phyloP scores from a whole-genome alignment of 805 yeast species.

The Ogataea methylovora region DNA sequence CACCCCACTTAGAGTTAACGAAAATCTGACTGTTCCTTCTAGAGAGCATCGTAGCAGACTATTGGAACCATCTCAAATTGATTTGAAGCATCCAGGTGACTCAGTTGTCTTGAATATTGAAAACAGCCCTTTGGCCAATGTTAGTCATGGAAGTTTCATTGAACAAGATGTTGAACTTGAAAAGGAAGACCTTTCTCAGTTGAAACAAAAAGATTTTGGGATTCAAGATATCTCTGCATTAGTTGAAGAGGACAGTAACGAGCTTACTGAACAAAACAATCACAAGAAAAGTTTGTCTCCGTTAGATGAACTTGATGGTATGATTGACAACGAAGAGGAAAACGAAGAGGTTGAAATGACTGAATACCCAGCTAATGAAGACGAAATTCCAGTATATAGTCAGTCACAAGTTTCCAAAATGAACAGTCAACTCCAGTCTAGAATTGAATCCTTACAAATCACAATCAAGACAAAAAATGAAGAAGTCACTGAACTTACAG shows the following conservation, averaged over 20 bases:
- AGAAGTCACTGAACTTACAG: slow-evolving; percentile 12
- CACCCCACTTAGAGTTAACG: slow-evolving; percentile 5
- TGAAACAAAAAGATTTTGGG: slow-evolving; percentile 3
- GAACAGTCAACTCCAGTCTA: slow-evolving; percentile 10
- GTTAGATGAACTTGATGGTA: slow-evolving; percentile 13
- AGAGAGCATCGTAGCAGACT: not conserved
- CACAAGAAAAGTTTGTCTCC: slow-evolving; percentile 18
- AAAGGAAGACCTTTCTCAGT: slow-evolving; percentile 17
- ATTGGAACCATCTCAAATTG: not conserved
- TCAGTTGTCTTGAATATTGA: slow-evolving; percentile 9
- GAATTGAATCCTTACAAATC: not conserved
- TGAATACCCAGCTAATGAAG: slow-evolving; percentile 3
- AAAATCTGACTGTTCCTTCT: not conserved
- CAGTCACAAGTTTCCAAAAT: slow-evolving; percentile 14
- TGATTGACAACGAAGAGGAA: slow-evolving; percentile 14
- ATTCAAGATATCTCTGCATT: not conserved
- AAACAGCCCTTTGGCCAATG: slow-evolving; percentile 24
- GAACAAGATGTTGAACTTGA: slow-evolving; percentile 18
- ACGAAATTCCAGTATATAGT: slow-evolving; percentile 8
- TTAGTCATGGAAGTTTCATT: slow-evolving; percentile 18
- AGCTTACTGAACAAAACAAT: slow-evolving; percentile 4
- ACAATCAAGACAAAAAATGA: not conserved
- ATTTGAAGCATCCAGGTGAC: slow-evolving; percentile 1
- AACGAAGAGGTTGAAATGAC: slow-evolving; percentile 7
- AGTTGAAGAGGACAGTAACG: slow-evolving; percentile 3